Base-by-base conservation (phyloP, 192 early-diverging fungal species). In the Umbelopsis sp. region DNA sequence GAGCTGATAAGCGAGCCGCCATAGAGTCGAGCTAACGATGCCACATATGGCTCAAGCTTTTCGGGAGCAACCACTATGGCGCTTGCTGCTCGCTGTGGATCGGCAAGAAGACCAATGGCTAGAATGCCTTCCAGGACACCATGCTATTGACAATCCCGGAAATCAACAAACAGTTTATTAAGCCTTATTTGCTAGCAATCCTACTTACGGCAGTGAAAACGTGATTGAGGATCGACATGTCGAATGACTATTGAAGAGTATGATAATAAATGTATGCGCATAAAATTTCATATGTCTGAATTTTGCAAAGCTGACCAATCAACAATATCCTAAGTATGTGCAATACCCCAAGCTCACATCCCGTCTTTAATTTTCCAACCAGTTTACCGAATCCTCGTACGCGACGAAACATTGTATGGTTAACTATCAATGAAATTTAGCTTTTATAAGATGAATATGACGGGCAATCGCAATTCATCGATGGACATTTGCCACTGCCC, bases 141-240 rank as follows among this genome's bases (percentile, higher is more conserved):
- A 25, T 27, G 55, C 27, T 37, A 18, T 52, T 25, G 51, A 21
- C n/a, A 25, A 21, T 21, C 2, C 21, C 7, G 21, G 9, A 8
- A 25, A 52, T 52, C 25, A 7, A 16, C 9, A 21, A 0, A 49
- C 12, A 49, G 18, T 49, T 16, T 6, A 21, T 12, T 41, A 37
- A 37, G 13, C 18, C 18, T 13, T 18, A 61, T 37, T 37, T 8
- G 55, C 30, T 35, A 16, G 11, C 15, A 58, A 10, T 0, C 10
- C 1, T 25, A 61, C 55, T 61, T 61, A 61, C 55, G 11, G 55
- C 55, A 18, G 30, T 23, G 30, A 61, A 61, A 12, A 61, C 55
- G 13, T 61, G 30, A 27, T 33, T 61, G 27, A 61, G 55, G 16
- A 35, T 5, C 12, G 55, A 27, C 55, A 61, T 61, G 3, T 53